A percentile compares a stretch with the other conserved stretches of the same genome.
Conservation (phyloP, 768 basidiomycete genomes). For the Leccinum pellstonianum region DNA sequence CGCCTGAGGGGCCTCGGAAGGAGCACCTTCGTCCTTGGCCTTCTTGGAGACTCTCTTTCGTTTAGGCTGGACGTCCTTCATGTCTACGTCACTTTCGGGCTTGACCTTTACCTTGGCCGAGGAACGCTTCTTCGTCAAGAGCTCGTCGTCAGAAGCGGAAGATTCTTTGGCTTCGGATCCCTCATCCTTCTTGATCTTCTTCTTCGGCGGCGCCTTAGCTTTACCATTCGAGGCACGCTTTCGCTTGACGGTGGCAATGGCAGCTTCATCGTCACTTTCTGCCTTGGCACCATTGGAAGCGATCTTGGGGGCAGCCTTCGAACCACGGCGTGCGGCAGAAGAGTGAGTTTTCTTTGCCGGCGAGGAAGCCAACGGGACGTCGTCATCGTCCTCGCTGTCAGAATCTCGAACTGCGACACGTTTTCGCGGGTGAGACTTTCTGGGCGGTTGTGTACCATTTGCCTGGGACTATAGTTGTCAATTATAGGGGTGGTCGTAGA, state of each 20-base stretch:
- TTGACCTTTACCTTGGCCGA: conserved; percentile 40
- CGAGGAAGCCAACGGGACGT: conserved; percentile 70
- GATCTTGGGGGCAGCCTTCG: conserved; percentile 33
- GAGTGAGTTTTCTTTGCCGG: conserved; percentile 52
- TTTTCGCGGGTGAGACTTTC: conserved; percentile 42
- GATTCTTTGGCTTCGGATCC: conserved; percentile 16
- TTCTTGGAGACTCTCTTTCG: conserved; percentile 52
- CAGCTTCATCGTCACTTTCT: conserved; percentile 42
- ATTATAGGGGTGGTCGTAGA: conserved; percentile 21
- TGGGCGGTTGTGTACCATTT: conserved; percentile 43
- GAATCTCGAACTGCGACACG: conserved; percentile 52
- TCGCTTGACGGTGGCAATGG: conserved; percentile 43
- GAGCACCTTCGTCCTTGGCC: conserved; percentile 44
- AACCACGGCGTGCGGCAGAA: conserved; percentile 40
- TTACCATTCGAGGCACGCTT: conserved; percentile 46
- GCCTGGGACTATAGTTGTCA: conserved; percentile 51
- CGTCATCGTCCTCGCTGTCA: conserved; percentile 67
- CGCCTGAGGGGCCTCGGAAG: conserved; percentile 45
- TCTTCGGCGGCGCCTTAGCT: conserved; percentile 56
- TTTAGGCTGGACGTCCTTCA: conserved; percentile 41
- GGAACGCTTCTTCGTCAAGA: conserved; percentile 25
- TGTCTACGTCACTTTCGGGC: conserved; percentile 50
- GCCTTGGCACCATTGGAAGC: conserved; percentile 40
- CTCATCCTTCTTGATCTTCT: conserved; percentile 62
- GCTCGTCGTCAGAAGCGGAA: conserved; percentile 39